A percentile compares a stretch with the other conserved stretches of the same genome.
Conservation (phyloP, 495 filamentous ascomycete species). For the Bombardia bombarda region DNA sequence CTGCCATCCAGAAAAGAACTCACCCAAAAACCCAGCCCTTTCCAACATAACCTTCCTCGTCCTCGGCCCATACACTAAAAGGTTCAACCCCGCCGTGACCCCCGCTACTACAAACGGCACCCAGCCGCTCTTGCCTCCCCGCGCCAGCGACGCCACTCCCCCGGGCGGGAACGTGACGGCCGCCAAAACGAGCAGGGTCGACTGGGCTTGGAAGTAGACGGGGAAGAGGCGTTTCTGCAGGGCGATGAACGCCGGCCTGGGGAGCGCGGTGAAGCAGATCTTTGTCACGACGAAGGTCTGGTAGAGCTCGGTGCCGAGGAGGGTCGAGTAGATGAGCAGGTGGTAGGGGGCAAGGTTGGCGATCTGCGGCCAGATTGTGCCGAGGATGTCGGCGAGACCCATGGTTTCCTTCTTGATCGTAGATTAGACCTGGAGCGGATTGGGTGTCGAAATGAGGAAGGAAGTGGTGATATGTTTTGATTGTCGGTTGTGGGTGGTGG, state of each 20-base stretch:
- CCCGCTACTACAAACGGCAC: constrained; percentile 33
- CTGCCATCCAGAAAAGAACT: background rate
- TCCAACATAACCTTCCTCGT: constrained; percentile 39
- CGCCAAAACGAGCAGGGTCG: constrained; percentile 34
- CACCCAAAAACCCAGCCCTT: constrained; percentile 8
- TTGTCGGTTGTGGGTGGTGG: too few relatives aligned
- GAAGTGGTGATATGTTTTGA: too few relatives aligned
- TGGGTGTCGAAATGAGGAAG: too few relatives aligned
- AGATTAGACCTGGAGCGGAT: too few relatives aligned
- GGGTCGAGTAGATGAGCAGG: constrained; percentile 42
- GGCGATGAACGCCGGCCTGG: constrained; percentile 39
- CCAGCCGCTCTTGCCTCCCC: constrained; percentile 22
- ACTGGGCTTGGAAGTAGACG: constrained; percentile 42
- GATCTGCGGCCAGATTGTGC: too few relatives aligned
- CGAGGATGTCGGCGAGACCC: too few relatives aligned
- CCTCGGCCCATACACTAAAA: constrained; percentile 37
- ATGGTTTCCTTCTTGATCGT: too few relatives aligned
- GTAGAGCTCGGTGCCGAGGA: constrained; percentile 46
- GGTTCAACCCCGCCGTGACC: constrained; percentile 37
- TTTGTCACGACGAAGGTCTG: constrained; percentile 48
- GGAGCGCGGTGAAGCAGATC: constrained; percentile 36
- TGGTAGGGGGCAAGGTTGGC: too few relatives aligned
- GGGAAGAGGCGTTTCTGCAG: constrained; percentile 49
- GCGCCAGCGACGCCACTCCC: constrained; percentile 28
- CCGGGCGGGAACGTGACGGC: constrained; percentile 38